Base-by-base conservation (phyloP, 306 rosid species). In the Pterocarpus macrocarpus region DNA sequence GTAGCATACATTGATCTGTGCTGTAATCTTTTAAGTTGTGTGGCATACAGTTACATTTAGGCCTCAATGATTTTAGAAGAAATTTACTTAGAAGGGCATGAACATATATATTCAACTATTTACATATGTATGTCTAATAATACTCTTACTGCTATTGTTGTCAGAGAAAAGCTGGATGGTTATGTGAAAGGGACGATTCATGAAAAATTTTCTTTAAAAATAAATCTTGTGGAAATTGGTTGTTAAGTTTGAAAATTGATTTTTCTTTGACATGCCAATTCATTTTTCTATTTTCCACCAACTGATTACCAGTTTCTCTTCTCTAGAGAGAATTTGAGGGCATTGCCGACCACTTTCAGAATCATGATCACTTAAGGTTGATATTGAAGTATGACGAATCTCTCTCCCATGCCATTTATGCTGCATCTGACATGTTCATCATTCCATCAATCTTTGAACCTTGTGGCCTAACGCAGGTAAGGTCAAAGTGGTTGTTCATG, bases 381-480 rank as follows among this genome's bases (percentile, higher is more conserved):
- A 87, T 95, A 84, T 67, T 95, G 86, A 88, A 92, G 91, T 95
- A 93, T 84, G 99, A 95, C 0, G 99, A 92, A 69, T 74, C 97
- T 84, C 96, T 95, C 85, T 91, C 99, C 71, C 99, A 92, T 81
- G 76, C 86, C 88, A 95, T 95, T 75, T 93, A 62, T 76, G 97
- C 97, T 61, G 97, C 93, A 32, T 93, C 98, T 82, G 97, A 95
- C 86, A 91, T 95, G 97, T 89, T 95, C 90, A 89, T 91, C 78
- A 85, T 95, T 83, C 99, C 99, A 55, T 95, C 99, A 0, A 90
- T 95, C 88, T 95, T 95, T 75, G 99, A 95, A 87, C 99, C 99
- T 36, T 95, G 99, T 80, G 99, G 99, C 75, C 90, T 95, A 74
- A 95, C 99, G 66, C 99, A 95, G 97, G 99, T 95, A 87, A 74